Conservation (phyloP, 2,329 filamentous ascomycete species). For the Pseudopithomyces maydicus region DNA sequence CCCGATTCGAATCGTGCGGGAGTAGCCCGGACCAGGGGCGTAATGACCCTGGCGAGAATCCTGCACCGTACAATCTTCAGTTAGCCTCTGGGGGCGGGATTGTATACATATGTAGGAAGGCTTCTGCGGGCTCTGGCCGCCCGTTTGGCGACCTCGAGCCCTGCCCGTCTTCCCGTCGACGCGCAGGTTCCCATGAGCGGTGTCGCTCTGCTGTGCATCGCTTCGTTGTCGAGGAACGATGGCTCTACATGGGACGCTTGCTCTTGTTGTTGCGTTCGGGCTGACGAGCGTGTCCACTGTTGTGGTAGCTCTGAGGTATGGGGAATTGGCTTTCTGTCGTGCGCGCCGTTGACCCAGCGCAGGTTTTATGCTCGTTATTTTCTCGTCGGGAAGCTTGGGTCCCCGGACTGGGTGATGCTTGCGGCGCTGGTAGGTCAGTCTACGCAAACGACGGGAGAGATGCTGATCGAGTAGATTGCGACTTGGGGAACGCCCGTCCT, state of each 20-base stretch:
- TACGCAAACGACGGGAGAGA: neutral
- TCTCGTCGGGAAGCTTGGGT: conserved; percentile 29
- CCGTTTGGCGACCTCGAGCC: neutral
- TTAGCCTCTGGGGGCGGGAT: conserved; percentile 7
- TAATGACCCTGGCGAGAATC: conserved; percentile 7
- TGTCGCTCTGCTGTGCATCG: neutral
- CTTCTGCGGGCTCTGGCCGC: neutral
- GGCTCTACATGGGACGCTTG: conserved; percentile 29
- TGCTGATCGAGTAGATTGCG: conserved; percentile 28
- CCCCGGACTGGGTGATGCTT: conserved; percentile 38
- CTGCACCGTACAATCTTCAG: conserved; percentile 12
- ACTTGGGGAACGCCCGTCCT: conserved; percentile 35
- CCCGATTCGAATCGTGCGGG: conserved; percentile 23
- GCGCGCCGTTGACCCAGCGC: conserved; percentile 6
- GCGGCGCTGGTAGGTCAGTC: conserved; percentile 28
- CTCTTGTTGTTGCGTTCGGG: conserved; percentile 28
- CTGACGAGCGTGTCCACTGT: conserved; percentile 35
- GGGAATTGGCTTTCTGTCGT: neutral
- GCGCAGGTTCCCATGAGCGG: conserved; percentile 10
- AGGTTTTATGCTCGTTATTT: conserved; percentile 39
- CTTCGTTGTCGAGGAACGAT: conserved; percentile 12
- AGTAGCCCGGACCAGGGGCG: conserved; percentile 3
- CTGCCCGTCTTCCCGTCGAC: conserved; percentile 12
- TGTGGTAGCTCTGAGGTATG: conserved; percentile 34
- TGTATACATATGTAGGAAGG: neutral